Percentiles rank a stretch among this genome's conserved stretches.
These are phyloP conservation scores for Fusarium secorum DNA, from an alignment of 2,329 filamentous ascomycete genomes.

Conservation along the genomic window DNA sequence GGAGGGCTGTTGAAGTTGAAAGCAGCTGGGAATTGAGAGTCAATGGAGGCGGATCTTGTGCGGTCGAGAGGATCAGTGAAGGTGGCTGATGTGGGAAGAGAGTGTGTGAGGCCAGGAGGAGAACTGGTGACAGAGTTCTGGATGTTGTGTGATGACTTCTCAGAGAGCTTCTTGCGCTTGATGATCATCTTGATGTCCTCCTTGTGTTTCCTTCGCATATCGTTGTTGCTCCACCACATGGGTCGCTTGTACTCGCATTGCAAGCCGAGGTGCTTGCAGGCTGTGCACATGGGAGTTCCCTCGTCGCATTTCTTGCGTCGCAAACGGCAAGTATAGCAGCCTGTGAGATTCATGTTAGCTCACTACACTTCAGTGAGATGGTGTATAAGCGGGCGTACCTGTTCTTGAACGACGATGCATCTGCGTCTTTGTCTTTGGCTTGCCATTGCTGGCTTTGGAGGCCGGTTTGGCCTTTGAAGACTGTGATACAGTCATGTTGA, in stretches of 20 bases:
- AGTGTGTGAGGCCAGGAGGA: constrained; percentile 81
- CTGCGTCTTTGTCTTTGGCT: constrained; percentile 76
- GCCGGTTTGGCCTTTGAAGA: constrained; percentile 65
- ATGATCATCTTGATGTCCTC: constrained; percentile 97
- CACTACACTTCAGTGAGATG: not conserved
- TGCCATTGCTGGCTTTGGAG: constrained; percentile 61
- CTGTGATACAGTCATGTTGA: constrained; percentile 70
- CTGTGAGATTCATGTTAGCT: constrained; percentile 47
- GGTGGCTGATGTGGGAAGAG: constrained; percentile 80
- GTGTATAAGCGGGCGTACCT: constrained; percentile 66
- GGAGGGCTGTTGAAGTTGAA: constrained; percentile 77
- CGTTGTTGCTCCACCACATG: constrained; percentile 96
- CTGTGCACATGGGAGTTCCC: constrained; percentile 67
- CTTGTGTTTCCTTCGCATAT: constrained; percentile 85
- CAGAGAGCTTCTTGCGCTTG: constrained; percentile 92
- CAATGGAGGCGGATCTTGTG: constrained; percentile 78
- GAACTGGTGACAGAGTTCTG: constrained; percentile 65
- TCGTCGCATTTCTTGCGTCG: constrained; percentile 76
- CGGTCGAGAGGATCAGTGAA: constrained; percentile 78
- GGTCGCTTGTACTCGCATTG: constrained; percentile 96
- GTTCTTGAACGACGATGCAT: constrained; percentile 94
- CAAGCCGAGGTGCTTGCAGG: constrained; percentile 78
- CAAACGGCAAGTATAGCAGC: constrained; percentile 74
- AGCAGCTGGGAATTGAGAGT: constrained; percentile 77
- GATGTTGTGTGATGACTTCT: constrained; percentile 74